phyloP scores from a whole-genome alignment of 2,329 filamentous ascomycete genomes.

The Mycogone perniciosa region DNA sequence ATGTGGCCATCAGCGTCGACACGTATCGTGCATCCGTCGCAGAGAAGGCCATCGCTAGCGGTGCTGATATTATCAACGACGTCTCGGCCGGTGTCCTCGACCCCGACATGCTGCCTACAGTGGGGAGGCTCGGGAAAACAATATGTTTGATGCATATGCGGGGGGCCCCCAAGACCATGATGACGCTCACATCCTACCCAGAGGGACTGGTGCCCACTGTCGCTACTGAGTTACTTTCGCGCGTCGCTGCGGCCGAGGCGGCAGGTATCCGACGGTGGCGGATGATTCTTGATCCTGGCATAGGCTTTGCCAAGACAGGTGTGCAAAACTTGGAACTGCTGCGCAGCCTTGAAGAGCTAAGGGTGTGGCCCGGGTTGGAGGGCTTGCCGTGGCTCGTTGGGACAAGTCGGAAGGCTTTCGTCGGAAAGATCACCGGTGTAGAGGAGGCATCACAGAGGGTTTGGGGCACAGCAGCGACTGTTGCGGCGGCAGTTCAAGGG shows the following conservation, averaged over 20 bases:
- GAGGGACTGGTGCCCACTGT: conserved; percentile 60
- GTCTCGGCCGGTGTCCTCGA: conserved; percentile 80
- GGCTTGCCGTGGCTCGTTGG: conserved; percentile 85
- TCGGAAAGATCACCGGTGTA: conserved; percentile 76
- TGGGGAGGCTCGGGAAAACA: conserved; percentile 70
- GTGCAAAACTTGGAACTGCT: conserved; percentile 79
- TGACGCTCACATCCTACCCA: conserved; percentile 59
- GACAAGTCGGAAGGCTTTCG: conserved; percentile 81
- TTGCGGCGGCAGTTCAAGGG: conserved; percentile 76
- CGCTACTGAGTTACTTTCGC: conserved; percentile 58
- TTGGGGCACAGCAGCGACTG: conserved; percentile 84
- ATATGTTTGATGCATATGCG: conserved; percentile 92
- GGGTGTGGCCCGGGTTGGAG: conserved; percentile 56
- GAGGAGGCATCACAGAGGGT: conserved; percentile 61
- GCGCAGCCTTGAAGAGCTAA: conserved; percentile 57
- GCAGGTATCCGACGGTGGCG: conserved; percentile 88
- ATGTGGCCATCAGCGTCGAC: conserved; percentile 78
- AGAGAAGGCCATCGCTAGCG: conserved; percentile 64
- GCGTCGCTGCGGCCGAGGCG: conserved; percentile 66
- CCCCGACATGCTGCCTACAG: conserved; percentile 70
- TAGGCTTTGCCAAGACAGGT: conserved; percentile 85
- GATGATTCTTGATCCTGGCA: conserved; percentile 86
- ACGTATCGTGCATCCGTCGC: conserved; percentile 87
- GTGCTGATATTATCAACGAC: conserved; percentile 92
- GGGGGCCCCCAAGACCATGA: conserved; percentile 80